Evolutionary conservation across 805 yeast genomes (phyloP), one percentile per base, ranked within the genome.

Genomic region (Kuraishia borneana): DNA sequence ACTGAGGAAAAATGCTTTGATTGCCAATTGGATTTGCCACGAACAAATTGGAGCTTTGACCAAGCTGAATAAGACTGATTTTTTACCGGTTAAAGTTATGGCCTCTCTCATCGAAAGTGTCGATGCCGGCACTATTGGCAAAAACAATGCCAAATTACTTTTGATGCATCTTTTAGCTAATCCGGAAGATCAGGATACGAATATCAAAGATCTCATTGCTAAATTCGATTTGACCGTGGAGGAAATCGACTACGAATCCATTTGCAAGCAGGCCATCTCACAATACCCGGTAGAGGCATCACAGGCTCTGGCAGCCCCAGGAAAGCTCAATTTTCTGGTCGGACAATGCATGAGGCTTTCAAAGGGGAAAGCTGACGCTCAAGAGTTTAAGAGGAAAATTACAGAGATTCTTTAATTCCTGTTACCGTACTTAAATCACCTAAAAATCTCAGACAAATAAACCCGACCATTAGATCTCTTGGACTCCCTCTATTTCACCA

Each of bases 281-380:
- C 53, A 50, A 3, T 45, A 42, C 2, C 41, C 58, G 1, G 40
- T 31, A 2, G 18, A 49, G 2, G 41, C 44, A 1, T 48, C 63
- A 3, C 8, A 16, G 13, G 13, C 16, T 10, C 8, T 16, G 6
- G 6, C 8, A 6, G 6, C 7, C 6, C 28, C 8, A 16, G 28
- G 28, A 6, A 25, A 25, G 16, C 13, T 25, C 16, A 83, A 85
- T 46, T 83, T 63, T 46, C 60, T 92, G 36, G 68, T 92, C 3
- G 97, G 96, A 1, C 73, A 72, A 48, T 94, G 85, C 14, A 84
- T 92, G 95, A 73, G 75, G 46, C 60, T 66, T 36, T 71, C 84
- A 2, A 81, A 76, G 43, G 96, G 96, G 3, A 68, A 60, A 39
- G 60, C 69, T 19, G 48, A 53, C 33, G 49, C 57, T 8, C 37